phyloP scores from a whole-genome alignment of 2,329 filamentous ascomycete species.

The Fusarium oligoseptatum region DNA sequence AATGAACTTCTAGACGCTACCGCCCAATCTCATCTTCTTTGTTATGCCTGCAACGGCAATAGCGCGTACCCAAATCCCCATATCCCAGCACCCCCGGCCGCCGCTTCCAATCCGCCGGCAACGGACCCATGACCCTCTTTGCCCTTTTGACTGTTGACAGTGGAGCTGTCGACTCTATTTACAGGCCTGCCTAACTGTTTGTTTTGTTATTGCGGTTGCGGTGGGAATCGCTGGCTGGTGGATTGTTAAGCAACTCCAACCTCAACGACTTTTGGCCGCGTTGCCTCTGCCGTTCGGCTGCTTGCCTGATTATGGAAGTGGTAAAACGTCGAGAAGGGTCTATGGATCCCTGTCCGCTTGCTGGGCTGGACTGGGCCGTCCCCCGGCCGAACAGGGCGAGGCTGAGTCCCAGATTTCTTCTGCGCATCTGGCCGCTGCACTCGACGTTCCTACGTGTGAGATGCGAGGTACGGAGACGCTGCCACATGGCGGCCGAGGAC shows the following conservation, averaged over 20 bases:
- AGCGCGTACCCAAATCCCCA: slow-evolving; percentile 40
- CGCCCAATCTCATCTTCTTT: slow-evolving; percentile 42
- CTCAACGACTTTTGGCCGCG: slow-evolving; percentile 27
- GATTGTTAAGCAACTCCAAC: slow-evolving; percentile 44
- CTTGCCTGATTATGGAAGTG: slow-evolving; percentile 25
- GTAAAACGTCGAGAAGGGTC: slow-evolving; percentile 4
- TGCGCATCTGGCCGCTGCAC: slow-evolving; percentile 17
- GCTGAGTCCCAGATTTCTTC: slow-evolving; percentile 26
- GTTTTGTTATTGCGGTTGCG: neutral
- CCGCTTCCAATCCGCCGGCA: slow-evolving; percentile 44
- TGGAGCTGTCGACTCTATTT: slow-evolving; percentile 44
- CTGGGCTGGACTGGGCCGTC: neutral
- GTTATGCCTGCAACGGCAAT: slow-evolving; percentile 44
- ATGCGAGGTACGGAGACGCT: slow-evolving; percentile 35
- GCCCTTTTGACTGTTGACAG: slow-evolving; percentile 36
- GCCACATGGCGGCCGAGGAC: slow-evolving; percentile 42
- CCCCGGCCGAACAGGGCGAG: slow-evolving; percentile 30
- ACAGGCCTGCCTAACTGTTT: slow-evolving; percentile 22
- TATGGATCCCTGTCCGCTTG: neutral
- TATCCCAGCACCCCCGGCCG: slow-evolving; percentile 34
- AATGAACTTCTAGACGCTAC: slow-evolving; percentile 42
- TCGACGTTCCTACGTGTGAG: slow-evolving; percentile 9
- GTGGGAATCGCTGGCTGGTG: slow-evolving; percentile 12
- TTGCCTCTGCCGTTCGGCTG: slow-evolving; percentile 16
- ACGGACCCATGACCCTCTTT: slow-evolving; percentile 43